These are phyloP conservation scores for Oryza nivara DNA, from an alignment of 176 grass and related monocot species.

Conservation along the genomic window DNA sequence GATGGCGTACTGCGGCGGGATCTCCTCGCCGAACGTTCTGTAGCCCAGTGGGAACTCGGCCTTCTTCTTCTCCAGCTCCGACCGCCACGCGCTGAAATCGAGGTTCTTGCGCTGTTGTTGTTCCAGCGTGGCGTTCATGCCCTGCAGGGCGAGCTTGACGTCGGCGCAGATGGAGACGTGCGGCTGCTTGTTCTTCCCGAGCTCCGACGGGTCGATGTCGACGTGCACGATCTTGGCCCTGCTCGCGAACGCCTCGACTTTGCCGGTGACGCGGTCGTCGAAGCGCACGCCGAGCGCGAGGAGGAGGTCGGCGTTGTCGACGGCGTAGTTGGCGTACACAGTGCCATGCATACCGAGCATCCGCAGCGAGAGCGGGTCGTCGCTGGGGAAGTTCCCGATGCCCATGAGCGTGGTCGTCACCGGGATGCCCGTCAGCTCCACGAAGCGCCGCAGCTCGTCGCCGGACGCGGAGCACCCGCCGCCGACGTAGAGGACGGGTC, in stretches of 20 bases:
- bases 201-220: conserved; percentile 94
- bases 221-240: conserved; percentile 96
- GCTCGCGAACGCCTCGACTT: conserved; percentile 92
- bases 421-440: conserved; percentile 36
- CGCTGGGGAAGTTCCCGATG: conserved; percentile 34
- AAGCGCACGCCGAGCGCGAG: conserved; percentile 95
- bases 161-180: conserved; percentile 87
- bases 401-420: conserved; percentile 46
- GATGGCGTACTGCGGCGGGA: conserved; percentile 77
- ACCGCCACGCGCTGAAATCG: conserved; percentile 60
- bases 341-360: conserved; percentile 55
- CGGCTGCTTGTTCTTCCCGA: conserved; percentile 98
- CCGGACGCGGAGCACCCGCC: conserved; percentile 40
- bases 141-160: conserved; percentile 72
- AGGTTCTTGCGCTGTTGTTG: conserved; percentile 49
- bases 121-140: conserved; percentile 64
- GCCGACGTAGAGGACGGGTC: conserved; percentile 42
- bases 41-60: conserved; percentile 65
- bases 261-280: conserved; percentile 88
- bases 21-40: conserved; percentile 69
- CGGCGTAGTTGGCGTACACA: conserved; percentile 77
- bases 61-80: conserved; percentile 82
- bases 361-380: conserved; percentile 17
- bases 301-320: conserved; percentile 86
- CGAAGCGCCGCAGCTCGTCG: conserved; percentile 41